These are phyloP conservation scores for Mucor sp. DNA, from an alignment of 371 early-diverging fungal species.

Conservation along the genomic window DNA sequence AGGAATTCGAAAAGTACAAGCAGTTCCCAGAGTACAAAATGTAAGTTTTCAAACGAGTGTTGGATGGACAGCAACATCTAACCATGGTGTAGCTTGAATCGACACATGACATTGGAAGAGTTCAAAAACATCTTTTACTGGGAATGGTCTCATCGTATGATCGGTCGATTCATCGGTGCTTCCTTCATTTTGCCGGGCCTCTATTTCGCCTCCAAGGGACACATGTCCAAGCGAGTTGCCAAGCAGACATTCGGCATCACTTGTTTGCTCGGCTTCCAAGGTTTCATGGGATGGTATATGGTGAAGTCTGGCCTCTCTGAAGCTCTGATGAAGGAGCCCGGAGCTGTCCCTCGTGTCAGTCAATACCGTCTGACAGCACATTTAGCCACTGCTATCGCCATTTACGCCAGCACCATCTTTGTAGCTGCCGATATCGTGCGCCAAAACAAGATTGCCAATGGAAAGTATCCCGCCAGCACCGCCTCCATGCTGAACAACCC, in stretches of 20 bases:
- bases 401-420: slow-evolving; percentile 79
- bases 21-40: slow-evolving; percentile 95
- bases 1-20: slow-evolving; percentile 97
- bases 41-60: slow-evolving; percentile 40
- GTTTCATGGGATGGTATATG: slow-evolving; percentile 98
- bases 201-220: slow-evolving; percentile 81
- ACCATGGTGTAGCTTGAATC: slow-evolving; percentile 75
- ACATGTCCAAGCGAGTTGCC: slow-evolving; percentile 70
- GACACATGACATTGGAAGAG: slow-evolving; percentile 85
- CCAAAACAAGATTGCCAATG: slow-evolving; percentile 61
- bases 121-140: slow-evolving; percentile 96
- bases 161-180: slow-evolving; percentile 92
- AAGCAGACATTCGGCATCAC: slow-evolving; percentile 77
- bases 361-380: slow-evolving; percentile 95
- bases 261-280: slow-evolving; percentile 85
- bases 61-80: neutral
- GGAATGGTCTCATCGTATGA: slow-evolving; percentile 97
- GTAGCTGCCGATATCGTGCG: slow-evolving; percentile 79
- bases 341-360: slow-evolving; percentile 89
- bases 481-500: slow-evolving; percentile 59
- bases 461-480: slow-evolving; percentile 42
- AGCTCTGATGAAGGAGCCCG: slow-evolving; percentile 76
- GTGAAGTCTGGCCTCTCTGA: slow-evolving; percentile 89
- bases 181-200: slow-evolving; percentile 84
- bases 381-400: slow-evolving; percentile 85